Evolutionary conservation across 2,329 filamentous ascomycete species (phyloP), one percentile per base, ranked within the genome.

Genomic region (Exophiala bonariae): DNA sequence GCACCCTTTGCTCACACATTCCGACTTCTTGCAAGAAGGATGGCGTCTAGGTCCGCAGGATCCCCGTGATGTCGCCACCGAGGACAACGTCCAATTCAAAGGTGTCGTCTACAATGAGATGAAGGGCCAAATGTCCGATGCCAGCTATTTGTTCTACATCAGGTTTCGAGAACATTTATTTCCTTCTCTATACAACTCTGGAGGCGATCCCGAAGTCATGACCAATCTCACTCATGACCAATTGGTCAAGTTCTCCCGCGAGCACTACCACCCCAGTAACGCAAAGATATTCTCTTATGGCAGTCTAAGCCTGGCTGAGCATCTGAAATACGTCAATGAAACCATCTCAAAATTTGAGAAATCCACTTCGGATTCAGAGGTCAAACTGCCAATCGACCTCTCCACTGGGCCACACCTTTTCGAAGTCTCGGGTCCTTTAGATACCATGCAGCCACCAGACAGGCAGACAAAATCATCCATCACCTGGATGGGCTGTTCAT

Each of bases 101-200:
- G 92, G 92, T 19, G 93, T 97, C 1, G 92, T 97, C 1, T 97
- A 97, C 73, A 99, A 99, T 62, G 93, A 99, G 73, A 99, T 99
- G 93, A 99, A 99, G 72, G 93, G 93, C 0, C 91, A 96, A 64
- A 95, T 97, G 85, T 97, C 93, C 2, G 93, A 99, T 66, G 90
- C 92, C 5, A 89, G 89, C 57, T 99, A 99, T 62, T 75, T 97
- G 1, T 99, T 89, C 74, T 97, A 96, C 67, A 95, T 96, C 58
- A 81, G 86, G 43, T 99, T 95, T 69, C 89, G 95, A 64, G 90
- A 97, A 60, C 86, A 93, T 65, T 89, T 99, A 44, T 93, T 95
- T 64, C 93, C 93, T 0, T 86, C 86, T 30, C 86, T 99, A 66
- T 87, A 99, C 72, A 97, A 99, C 71, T 97, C 92, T 1, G 93